phyloP scores from a whole-genome alignment of 805 yeast genomes.

The Alloascoidea hylecoeti region DNA sequence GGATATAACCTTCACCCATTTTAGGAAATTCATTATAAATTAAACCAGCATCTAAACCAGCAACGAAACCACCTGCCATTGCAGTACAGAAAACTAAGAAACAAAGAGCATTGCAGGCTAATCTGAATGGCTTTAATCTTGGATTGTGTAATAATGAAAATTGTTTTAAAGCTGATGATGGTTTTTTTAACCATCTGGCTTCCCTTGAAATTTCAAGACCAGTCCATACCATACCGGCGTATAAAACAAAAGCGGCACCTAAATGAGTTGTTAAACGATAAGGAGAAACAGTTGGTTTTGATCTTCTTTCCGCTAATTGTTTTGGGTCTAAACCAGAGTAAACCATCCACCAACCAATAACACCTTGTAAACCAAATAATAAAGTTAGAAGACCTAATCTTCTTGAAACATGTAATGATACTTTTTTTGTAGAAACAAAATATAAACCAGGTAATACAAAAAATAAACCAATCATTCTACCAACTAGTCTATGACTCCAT shows the following conservation, averaged over 20 bases:
- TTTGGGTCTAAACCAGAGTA: constrained; percentile 82
- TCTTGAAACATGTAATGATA: constrained; percentile 52
- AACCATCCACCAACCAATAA: constrained; percentile 99
- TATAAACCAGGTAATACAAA: constrained; percentile 78
- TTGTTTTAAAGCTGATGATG: constrained; percentile 36
- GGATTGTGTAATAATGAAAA: constrained; percentile 52
- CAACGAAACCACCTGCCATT: constrained; percentile 96
- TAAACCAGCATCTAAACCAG: constrained; percentile 95
- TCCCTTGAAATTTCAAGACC: constrained; percentile 78
- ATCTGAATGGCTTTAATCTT: constrained; percentile 40
- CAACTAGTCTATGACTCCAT: constrained; percentile 92
- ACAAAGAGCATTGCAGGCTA: constrained; percentile 39
- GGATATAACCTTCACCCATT: constrained; percentile 72
- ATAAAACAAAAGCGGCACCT: constrained; percentile 82
- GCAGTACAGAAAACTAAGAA: constrained; percentile 77
- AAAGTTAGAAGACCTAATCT: constrained; percentile 61
- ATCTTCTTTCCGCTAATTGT: constrained; percentile 60
- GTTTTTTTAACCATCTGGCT: constrained; percentile 50
- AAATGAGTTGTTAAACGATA: constrained; percentile 88
- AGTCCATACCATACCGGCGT: constrained; percentile 81
- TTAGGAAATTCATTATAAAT: constrained; percentile 93
- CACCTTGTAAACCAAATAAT: constrained; percentile 85
- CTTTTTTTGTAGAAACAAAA: constrained; percentile 51
- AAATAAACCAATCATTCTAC: constrained; percentile 77
- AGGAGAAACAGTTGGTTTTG: constrained; percentile 96